Evolutionary conservation across 331 rosid genomes (phyloP), one percentile per base, ranked within the genome.

Genomic region (Rosa hybrid): DNA sequence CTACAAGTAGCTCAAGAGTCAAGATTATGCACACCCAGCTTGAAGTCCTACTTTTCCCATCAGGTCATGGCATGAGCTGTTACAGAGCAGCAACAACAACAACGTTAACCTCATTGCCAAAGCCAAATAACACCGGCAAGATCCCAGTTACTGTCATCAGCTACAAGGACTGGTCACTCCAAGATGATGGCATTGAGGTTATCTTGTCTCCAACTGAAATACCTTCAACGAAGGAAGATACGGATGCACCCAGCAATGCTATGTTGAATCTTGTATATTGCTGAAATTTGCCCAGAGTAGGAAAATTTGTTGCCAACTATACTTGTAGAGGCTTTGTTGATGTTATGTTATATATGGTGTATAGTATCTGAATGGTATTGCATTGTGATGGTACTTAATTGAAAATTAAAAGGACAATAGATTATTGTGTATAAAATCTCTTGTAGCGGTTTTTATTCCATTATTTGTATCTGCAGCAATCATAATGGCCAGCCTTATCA

Each of bases 81-180:
- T 14, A 39, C 49, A 25, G 60, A 72, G 69, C 49, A 44, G 48
- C 72, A 18, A 39, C 4, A 34, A 34, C 46, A 59, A 11, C 12
- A 11, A 9, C 48, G 48, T 45, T 45, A 11, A 45, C 48, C 12
- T 78, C 88, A 12, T 81, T 71, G 1, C 45, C 48, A 23, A 44
- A 59, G 20, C 77, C 82, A 27, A 73, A 68, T 79, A 69, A 30
- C 84, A 76, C 49, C 69, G 70, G 50, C 27, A 57, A 60, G 42
- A 57, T 50, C 25, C 78, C 42, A 17, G 49, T 77, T 76, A 25
- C 69, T 16, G 56, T 71, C 51, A 44, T 44, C n/a, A 12, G 77
- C 76, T 38, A 7, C 41, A 30, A n/a, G 16, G 85, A 88, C 42
- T 94, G 97, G 97, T 94, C 92, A 42, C 96, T 92, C n/a, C 60